Evolutionary conservation across 73 alveolate species (phyloP), one percentile per base, ranked within the genome.

Genomic region (Urostyla sp.): DNA sequence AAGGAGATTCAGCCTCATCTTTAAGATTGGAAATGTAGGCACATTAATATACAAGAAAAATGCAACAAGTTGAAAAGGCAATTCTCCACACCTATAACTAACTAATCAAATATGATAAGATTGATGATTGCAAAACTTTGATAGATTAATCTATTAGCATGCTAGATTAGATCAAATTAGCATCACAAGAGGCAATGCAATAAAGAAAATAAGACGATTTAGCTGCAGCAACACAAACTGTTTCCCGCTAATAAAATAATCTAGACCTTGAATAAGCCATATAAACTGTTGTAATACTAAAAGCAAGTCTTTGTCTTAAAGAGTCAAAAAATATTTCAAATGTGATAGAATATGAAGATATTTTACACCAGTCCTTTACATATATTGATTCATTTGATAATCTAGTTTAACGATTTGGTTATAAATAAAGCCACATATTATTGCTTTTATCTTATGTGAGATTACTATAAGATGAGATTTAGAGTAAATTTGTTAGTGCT

Each of bases 1-100:
- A 94, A 83, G 96, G 99, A 44, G 96, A 92, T 59, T 75, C 85
- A 56, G 94, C 88, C 55, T 55, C 84, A 43, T 79, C 96, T 0
- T 35, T 87, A 27, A 90, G 92, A 74, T 67, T 59, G 8, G 93
- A 85, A 53, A 85, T 85, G 93, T 61, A 58, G 6, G 49, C 80
- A 63, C 90, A 85, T n/a, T 35, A 31, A 6, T 69, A 61, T 44
- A 55, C 77, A 18, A 61, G 72, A 50, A 59, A 81, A 2, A 81
- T 82, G 67, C 44, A 59, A 6, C 26, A 66, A 23, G 83, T 84
- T 53, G 72, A 88, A 45, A 30, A 45, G 35, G 56, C 80, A 24
- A 84, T 69, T 30, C 60, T 38, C 24, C 80, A 84, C 53, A 57
- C 89, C 0, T 48, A 75, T 20, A 38, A 66, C 37, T 75, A 54